phyloP scores from a whole-genome alignment of 768 basidiomycete genomes.

The Tulasnella sp. region DNA sequence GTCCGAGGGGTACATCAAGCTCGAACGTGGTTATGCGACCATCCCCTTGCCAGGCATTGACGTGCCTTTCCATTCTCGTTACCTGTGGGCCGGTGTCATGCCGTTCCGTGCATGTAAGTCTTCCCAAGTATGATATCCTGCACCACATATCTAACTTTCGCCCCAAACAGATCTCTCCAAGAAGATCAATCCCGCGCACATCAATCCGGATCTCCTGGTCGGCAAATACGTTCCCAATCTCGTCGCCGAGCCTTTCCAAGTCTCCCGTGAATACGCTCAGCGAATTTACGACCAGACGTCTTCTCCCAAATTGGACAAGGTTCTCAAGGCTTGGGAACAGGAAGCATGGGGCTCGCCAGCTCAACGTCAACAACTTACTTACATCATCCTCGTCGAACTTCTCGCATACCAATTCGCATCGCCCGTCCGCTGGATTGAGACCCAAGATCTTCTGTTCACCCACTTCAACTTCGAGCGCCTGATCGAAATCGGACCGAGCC shows the following conservation, averaged over 20 bases:
- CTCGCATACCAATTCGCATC: constrained; percentile 98
- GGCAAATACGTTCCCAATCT: constrained; percentile 97
- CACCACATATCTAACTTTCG: not conserved
- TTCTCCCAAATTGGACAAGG: constrained; percentile 88
- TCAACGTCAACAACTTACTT: constrained; percentile 88
- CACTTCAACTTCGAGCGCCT: constrained; percentile 82
- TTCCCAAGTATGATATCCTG: not conserved
- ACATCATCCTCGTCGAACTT: constrained; percentile 91
- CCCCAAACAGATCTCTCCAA: constrained; percentile 69
- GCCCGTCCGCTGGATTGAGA: constrained; percentile 98
- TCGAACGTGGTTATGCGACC: constrained; percentile 94
- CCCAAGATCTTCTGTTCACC: constrained; percentile 87
- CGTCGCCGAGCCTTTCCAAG: constrained; percentile 76
- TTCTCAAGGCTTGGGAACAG: constrained; percentile 88
- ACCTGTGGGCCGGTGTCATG: constrained; percentile 97
- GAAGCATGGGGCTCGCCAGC: constrained; percentile 73
- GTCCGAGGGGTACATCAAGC: constrained; percentile 78
- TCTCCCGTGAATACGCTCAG: constrained; percentile 80
- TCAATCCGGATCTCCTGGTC: constrained; percentile 90
- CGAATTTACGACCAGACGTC: constrained; percentile 94
- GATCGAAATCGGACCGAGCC: constrained; percentile 92
- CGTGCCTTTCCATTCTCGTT: constrained; percentile 98
- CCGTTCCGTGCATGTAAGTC: constrained; percentile 89
- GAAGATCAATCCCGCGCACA: constrained; percentile 85
- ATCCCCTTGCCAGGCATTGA: constrained; percentile 95